Evolutionary conservation across 352 stramenopile species (phyloP).

Genomic region (Pythium coloratum): DNA sequence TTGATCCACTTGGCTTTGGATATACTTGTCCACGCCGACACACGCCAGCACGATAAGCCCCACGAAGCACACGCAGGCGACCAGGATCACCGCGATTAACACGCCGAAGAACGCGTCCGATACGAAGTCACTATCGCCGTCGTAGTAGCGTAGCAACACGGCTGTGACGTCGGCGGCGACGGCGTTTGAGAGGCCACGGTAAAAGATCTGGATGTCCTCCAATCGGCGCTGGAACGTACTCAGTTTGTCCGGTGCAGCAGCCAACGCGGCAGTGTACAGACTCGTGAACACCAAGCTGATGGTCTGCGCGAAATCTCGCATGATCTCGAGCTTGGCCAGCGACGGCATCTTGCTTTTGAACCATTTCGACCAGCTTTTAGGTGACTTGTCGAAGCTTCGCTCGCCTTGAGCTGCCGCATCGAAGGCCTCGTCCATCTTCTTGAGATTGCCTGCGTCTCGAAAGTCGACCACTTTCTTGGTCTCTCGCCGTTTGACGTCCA

Average conservation of each 20-base stretch:
- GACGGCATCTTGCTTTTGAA: conserved; percentile 33
- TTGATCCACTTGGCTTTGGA: conserved; percentile 3
- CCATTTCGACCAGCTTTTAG: background rate
- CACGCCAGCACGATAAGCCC: conserved; percentile 32
- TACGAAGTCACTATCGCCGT: conserved; percentile 4
- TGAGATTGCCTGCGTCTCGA: background rate
- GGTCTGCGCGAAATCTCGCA: conserved; percentile 46
- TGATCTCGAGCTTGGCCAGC: conserved; percentile 45
- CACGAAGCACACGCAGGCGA: conserved; percentile 32
- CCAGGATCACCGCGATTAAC: conserved; percentile 28
- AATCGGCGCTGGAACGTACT: conserved; percentile 10
- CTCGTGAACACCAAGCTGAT: conserved; percentile 44
- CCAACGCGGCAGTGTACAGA: conserved; percentile 34
- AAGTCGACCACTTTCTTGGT: background rate
- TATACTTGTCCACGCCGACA: conserved; percentile 26
- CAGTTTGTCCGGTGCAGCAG: conserved; percentile 18
- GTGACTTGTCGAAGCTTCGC: background rate
- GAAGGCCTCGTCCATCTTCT: conserved; percentile 2
- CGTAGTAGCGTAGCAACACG: conserved; percentile 11
- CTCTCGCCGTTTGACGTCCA: conserved; percentile 5
- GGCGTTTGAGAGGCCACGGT: conserved; percentile 32
- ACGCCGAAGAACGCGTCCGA: conserved; percentile 24
- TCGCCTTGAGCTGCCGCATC: conserved; percentile 6
- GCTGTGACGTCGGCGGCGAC: conserved; percentile 31
- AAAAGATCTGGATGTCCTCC: conserved; percentile 18